Percentiles rank a stretch among this genome's conserved stretches.
These are phyloP conservation scores for Keithomyces neogunnii DNA, from an alignment of 2,329 filamentous ascomycete species.

Conservation along the genomic window DNA sequence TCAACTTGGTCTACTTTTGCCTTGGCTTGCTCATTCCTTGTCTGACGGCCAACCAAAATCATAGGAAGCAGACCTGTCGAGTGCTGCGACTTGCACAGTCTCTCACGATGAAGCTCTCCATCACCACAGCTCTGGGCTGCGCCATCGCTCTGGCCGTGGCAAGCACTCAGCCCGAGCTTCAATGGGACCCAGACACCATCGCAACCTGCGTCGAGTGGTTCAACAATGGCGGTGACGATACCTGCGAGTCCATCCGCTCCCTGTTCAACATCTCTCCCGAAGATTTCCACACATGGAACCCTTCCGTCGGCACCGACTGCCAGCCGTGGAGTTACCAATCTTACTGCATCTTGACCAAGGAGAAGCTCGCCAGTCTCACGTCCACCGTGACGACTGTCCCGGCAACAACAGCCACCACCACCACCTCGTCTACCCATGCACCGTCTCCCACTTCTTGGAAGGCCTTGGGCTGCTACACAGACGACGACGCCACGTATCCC, in stretches of 20 bases:
- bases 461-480: conserved; percentile 6
- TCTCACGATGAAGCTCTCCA: too few species aligned
- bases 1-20: too few species aligned
- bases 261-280: conserved; percentile 3
- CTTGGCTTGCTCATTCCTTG: too few species aligned
- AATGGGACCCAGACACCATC: conserved; percentile 4
- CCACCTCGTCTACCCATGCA: background rate
- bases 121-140: too few species aligned
- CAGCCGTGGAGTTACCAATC: conserved; percentile 6
- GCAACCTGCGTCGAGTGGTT: conserved; percentile 4
- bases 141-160: background rate
- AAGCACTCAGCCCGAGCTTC: background rate
- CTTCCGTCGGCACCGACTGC: conserved; percentile 8
- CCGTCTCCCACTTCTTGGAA: conserved; percentile 7
- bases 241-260: background rate
- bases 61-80: too few species aligned
- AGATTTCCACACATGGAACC: conserved; percentile 8
- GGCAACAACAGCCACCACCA: background rate
- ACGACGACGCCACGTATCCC: background rate
- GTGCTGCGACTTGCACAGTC: too few species aligned
- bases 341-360: conserved; percentile 7
- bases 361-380: background rate
- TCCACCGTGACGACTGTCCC: background rate
- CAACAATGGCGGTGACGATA: background rate
- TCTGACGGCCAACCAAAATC: too few species aligned